Conservation (phyloP, 2,329 filamentous ascomycete species). For the Beauveria brongniartii region DNA sequence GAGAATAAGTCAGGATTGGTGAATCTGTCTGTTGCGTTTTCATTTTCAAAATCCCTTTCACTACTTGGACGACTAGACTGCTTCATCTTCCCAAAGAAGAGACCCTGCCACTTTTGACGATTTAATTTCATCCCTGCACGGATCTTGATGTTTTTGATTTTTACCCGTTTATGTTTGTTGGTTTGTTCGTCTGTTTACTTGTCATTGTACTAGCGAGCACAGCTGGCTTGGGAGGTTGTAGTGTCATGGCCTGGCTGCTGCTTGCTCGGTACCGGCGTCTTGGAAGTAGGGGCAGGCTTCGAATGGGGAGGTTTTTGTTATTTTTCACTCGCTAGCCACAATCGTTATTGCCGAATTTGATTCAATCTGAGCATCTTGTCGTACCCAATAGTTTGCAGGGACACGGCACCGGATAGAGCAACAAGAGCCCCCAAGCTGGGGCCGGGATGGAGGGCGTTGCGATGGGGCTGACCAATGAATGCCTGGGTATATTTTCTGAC, state of each 20-base stretch:
- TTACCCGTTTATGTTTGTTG: background rate
- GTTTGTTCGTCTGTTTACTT: background rate
- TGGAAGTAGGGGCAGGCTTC: background rate
- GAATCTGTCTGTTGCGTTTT: background rate
- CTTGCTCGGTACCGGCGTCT: background rate
- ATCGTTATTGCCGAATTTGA: background rate
- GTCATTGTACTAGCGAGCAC: background rate
- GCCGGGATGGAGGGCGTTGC: background rate
- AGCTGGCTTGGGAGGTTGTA: background rate
- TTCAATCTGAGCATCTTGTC: background rate
- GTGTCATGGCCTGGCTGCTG: background rate
- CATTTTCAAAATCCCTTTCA: constrained; percentile 11
- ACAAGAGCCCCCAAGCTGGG: background rate
- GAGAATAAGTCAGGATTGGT: background rate
- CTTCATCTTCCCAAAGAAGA: constrained; percentile 28
- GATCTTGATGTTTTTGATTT: background rate
- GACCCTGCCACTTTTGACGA: constrained; percentile 15
- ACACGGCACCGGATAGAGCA: background rate
- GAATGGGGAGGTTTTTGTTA: background rate
- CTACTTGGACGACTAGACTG: constrained; percentile 20
- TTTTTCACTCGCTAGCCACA: background rate
- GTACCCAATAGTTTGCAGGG: background rate
- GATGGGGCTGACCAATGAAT: background rate
- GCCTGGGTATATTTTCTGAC: background rate
- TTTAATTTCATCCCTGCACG: background rate